phyloP scores from a whole-genome alignment of 306 rosid species.

The Vigna unguiculata region DNA sequence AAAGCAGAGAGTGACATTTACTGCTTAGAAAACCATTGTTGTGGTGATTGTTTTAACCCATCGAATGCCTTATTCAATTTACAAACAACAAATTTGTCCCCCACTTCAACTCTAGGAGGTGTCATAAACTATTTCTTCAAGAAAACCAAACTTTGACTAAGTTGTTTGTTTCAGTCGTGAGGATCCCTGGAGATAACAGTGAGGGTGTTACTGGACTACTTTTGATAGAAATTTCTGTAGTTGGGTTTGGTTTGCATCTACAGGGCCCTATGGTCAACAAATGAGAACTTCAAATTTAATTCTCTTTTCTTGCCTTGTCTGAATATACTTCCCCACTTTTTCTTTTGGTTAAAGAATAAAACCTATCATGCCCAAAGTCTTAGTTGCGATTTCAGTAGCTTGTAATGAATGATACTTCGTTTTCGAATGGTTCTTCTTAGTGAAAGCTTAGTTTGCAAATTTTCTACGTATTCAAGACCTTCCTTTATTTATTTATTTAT shows the following conservation, averaged over 20 bases:
- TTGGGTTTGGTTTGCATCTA: slow-evolving; percentile 9
- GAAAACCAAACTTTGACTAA: too few relatives aligned
- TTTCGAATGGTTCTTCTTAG: slow-evolving; percentile 10
- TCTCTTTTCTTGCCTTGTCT: too few relatives aligned
- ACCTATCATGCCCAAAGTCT: neutral
- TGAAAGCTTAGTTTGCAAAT: slow-evolving; percentile 8
- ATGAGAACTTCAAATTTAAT: neutral
- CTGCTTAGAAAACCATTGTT: too few relatives aligned
- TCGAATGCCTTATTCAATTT: too few relatives aligned
- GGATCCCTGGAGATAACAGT: too few relatives aligned
- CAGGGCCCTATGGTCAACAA: neutral
- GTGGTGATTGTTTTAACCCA: too few relatives aligned
- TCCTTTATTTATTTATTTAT: neutral
- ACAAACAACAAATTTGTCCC: too few relatives aligned
- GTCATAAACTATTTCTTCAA: too few relatives aligned
- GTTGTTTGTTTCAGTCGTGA: too few relatives aligned
- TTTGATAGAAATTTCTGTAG: slow-evolving; percentile 9
- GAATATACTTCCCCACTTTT: neutral
- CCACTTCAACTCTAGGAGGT: too few relatives aligned
- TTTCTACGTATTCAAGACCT: neutral
- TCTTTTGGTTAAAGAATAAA: neutral
- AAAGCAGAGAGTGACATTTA: too few relatives aligned
- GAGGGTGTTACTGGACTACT: slow-evolving; percentile 2
- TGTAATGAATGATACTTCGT: neutral
- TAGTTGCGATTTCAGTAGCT: neutral